These are phyloP conservation scores for Auxenochlorella protothecoides DNA, from an alignment of 139 green algal genomes.

Conservation along the genomic window DNA sequence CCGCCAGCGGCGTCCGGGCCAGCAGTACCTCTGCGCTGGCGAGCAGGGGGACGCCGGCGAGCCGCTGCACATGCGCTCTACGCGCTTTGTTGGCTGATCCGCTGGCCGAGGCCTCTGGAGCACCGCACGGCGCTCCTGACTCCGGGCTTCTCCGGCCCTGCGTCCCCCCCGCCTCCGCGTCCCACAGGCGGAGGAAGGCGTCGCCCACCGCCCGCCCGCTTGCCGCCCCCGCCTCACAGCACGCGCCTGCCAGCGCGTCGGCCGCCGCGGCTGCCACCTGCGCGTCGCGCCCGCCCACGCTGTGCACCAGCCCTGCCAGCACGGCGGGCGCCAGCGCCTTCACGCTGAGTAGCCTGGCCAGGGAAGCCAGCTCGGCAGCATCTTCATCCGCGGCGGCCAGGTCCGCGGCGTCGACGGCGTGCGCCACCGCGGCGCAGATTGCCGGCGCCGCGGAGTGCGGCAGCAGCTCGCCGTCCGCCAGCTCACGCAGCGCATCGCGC, in stretches of 20 bases:
- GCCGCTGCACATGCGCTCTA: slow-evolving; percentile 4
- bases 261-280: slow-evolving; percentile 39
- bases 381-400: slow-evolving; percentile 8
- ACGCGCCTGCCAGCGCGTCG: slow-evolving; percentile 39
- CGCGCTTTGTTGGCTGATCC: not conserved
- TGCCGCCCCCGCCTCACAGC: not conserved
- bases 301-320: slow-evolving; percentile 68
- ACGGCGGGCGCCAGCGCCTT: slow-evolving; percentile 30
- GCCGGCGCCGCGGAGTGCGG: no score
- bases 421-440: no score
- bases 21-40: slow-evolving; percentile 42
- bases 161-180: not conserved
- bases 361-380: not conserved
- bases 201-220: not conserved
- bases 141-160: not conserved
- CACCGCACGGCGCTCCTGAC: not conserved
- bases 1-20: slow-evolving; percentile 10
- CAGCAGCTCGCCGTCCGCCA: not conserved
- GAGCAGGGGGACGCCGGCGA: slow-evolving; percentile 38
- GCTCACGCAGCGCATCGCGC: not conserved
- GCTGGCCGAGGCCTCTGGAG: not conserved
- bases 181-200: slow-evolving; percentile 4
- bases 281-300: slow-evolving; percentile 66
- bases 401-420: not conserved
- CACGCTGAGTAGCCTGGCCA: slow-evolving; percentile 6